Percentiles rank a stretch among this genome's conserved stretches.
These are phyloP conservation scores for Polygonum aviculare DNA, from an alignment of 148 eudicot genomes.

Conservation along the genomic window DNA sequence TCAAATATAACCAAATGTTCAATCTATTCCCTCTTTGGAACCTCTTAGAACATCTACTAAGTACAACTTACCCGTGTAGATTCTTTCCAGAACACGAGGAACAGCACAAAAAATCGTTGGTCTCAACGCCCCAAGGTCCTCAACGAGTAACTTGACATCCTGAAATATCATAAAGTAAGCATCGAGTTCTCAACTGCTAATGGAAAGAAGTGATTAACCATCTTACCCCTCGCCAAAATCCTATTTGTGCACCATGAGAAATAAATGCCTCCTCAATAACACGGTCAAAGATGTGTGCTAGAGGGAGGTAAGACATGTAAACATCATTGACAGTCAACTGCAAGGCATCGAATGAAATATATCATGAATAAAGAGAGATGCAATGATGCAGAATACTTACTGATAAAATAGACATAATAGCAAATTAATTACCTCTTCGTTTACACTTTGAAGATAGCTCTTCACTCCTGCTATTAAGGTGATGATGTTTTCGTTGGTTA, in stretches of 20 bases:
- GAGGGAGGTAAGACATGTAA: slow-evolving; percentile 85
- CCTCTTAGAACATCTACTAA: background rate
- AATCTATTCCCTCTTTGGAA: background rate
- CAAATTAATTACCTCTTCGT: slow-evolving; percentile 54
- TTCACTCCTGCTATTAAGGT: slow-evolving; percentile 78
- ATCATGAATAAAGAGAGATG: slow-evolving; percentile 3
- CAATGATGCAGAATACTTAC: background rate
- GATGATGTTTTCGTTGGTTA: slow-evolving; percentile 86
- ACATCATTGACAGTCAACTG: slow-evolving; percentile 69
- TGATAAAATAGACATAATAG: background rate
- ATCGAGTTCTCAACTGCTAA: background rate
- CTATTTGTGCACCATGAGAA: slow-evolving; percentile 71
- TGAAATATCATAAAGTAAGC: slow-evolving; percentile 24
- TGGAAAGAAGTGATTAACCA: slow-evolving; percentile 7
- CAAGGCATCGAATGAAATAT: slow-evolving; percentile 13
- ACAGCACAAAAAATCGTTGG: slow-evolving; percentile 95
- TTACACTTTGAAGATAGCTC: slow-evolving; percentile 50
- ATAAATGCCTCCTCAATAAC: slow-evolving; percentile 88
- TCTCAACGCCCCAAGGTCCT: slow-evolving; percentile 74
- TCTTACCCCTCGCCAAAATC: slow-evolving; percentile 99
- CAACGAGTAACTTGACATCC: slow-evolving; percentile 84
- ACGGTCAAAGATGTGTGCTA: slow-evolving; percentile 98
- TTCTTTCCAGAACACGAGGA: slow-evolving; percentile 94
- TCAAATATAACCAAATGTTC: background rate
- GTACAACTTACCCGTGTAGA: slow-evolving; percentile 52